Evolutionary conservation across 305 asterid genomes (phyloP), one percentile per base, ranked within the genome.

Genomic region (Fraxinus ornus): DNA sequence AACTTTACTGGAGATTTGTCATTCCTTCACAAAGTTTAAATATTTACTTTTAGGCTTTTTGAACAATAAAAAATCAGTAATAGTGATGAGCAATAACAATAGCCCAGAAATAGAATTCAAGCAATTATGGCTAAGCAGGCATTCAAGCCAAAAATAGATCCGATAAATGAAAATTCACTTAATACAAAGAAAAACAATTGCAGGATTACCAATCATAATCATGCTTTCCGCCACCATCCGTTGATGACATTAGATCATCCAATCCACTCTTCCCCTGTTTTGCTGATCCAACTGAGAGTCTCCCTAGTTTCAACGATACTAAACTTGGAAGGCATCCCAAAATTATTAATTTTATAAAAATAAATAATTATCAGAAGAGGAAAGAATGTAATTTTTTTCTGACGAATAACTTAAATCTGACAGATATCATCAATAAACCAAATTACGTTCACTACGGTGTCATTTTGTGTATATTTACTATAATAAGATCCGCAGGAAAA

Each of bases 221-320:
- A 85, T 97, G 91, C 86, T 97, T 97, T 68, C 98, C 99, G 78
- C 98, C 98, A 78, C 93, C 98, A 10, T 93, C 98, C n/a, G 91
- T 84, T 17, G 97, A 87, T 19, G 95, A 82, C 82, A 97, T 77
- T 22, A 93, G 88, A 89, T 93, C 99, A 74, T 94, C 97, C 66
- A 91, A 86, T 81, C 92, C 95, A 86, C 82, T 92, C 90, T 87
- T 94, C 79, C 86, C 90, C 80, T 77, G 91, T 75, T 87, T 91
- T 2, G 88, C 89, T 39, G 95, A 88, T 91, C 98, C 98, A 83
- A 95, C 80, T 21, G 98, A 94, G 33, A 94, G 95, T 75, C 97
- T 96, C 83, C 98, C 98, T 87, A 92, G 82, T 88, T 89, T 94
- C 82, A 89, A 83, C 57, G 98, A 73, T 47, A 89, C 97, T 89